Conservation (phyloP, 139 green algal genomes). For the Edaphochlamys debaryana region DNA sequence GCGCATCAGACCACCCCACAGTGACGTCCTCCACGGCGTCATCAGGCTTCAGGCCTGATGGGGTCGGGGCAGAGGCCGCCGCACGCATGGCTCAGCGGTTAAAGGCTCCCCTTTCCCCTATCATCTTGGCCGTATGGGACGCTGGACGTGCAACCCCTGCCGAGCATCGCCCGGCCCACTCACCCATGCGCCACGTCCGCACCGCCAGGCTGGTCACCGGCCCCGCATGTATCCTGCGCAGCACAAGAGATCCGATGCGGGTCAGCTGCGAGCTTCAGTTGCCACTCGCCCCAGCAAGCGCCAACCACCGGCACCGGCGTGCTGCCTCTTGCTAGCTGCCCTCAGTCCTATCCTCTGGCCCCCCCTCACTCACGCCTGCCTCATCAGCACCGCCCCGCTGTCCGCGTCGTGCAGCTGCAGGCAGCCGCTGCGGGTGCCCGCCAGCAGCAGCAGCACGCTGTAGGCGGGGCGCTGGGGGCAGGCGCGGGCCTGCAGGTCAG, state of each 20-base stretch:
- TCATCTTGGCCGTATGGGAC: neutral
- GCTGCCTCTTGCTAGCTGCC: too few species aligned
- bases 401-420: constrained; percentile 65
- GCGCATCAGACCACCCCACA: constrained; percentile 60
- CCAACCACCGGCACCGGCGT: too few species aligned
- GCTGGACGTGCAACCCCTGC: neutral
- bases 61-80: neutral
- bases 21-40: constrained; percentile 68
- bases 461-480: neutral
- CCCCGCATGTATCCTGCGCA: constrained; percentile 49
- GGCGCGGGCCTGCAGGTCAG: neutral
- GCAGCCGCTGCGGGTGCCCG: constrained; percentile 64
- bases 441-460: constrained; percentile 51
- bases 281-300: too few species aligned
- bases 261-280: too few species aligned
- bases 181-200: constrained; percentile 34
- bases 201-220: constrained; percentile 9
- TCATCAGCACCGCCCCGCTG: constrained; percentile 57
- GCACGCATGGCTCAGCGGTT: neutral
- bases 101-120: neutral
- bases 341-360: too few species aligned
- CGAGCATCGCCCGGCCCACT: neutral
- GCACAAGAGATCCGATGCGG: too few species aligned
- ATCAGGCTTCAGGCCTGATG: constrained; percentile 42
- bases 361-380: too few species aligned